Evolutionary conservation across 78 protist genomes (phyloP), one percentile per base, ranked within the genome.

Genomic region (Dictyostelium brefeldianum): DNA sequence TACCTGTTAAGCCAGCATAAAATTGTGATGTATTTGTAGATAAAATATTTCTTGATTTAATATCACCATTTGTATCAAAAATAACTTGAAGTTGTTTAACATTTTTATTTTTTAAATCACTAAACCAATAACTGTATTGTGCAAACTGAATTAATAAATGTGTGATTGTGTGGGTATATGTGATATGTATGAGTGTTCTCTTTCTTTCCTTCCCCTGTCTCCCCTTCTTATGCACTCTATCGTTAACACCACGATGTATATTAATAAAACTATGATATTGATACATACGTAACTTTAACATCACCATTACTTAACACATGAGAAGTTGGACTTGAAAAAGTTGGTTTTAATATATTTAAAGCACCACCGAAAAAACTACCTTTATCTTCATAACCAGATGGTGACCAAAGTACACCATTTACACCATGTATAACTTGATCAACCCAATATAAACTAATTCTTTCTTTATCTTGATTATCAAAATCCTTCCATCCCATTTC

Each of bases 401-500:
- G 67, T 6, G 74, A 36, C 57, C 71, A 82, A 20, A 82, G 62
- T 9, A 82, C 73, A 29, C 80, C 80, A 31, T 14, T 11, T 12
- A 65, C 73, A 22, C 57, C 43, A 50, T 82, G 89, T 6, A 82
- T 46, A 10, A 48, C 36, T 22, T 48, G 80, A 29, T 82, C 89
- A 8, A 82, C 89, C 78, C 78, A 82, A 82, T 82, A n/a, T 12
- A 50, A n/a, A 10, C 41, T 4, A 9, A 82, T 62, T 67, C 89
- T 54, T 69, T 82, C 79, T 36, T 67, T 82, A 29, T 82, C 89
- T 9, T 1, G 5, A 25, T 25, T 7, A 46, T 27, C 56, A 17
- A 80, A 59, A 59, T 56, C 74, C 11, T 36, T 43, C 85, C 85
- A 80, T n/a, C 85, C 85, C 85, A 80, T 80, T 31, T 80, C 71